Conservation (phyloP, 2,329 filamentous ascomycete genomes). For the Bertia moriformis region DNA sequence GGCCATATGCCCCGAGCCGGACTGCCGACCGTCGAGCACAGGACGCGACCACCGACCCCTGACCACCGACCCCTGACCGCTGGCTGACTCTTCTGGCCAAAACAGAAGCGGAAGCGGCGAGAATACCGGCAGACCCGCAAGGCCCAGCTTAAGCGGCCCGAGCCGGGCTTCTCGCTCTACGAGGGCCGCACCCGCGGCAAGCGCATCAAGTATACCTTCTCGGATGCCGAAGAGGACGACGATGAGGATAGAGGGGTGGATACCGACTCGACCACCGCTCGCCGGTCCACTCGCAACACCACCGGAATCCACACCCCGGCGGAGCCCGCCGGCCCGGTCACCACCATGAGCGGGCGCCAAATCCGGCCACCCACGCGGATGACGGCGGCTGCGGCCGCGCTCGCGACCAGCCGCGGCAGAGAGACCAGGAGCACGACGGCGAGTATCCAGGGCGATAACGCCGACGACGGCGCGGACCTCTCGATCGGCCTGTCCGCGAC, state of each 20-base stretch:
- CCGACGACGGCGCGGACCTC: constrained; percentile 20
- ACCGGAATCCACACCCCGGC: constrained; percentile 59
- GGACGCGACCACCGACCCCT: no score
- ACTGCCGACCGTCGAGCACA: no score
- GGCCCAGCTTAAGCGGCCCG: constrained; percentile 73
- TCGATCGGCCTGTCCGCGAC: constrained; percentile 23
- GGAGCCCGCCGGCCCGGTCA: constrained; percentile 43
- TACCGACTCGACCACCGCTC: constrained; percentile 39
- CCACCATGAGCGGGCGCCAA: constrained; percentile 79
- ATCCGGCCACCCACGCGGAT: constrained; percentile 55
- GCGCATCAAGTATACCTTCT: constrained; percentile 90
- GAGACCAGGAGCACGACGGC: constrained; percentile 29
- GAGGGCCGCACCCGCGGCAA: constrained; percentile 93
- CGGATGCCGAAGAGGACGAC: constrained; percentile 70
- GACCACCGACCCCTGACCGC: no score
- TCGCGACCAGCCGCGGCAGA: no score
- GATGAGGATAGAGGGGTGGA: no score
- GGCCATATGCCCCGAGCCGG: no score
- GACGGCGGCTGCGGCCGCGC: constrained; percentile 26
- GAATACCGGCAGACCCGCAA: constrained; percentile 81
- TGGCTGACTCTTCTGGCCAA: constrained; percentile 3
- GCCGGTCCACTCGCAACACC: constrained; percentile 66
- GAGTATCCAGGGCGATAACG: constrained; percentile 28
- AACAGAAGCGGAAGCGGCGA: constrained; percentile 74
- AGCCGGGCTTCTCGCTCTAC: constrained; percentile 82